phyloP scores from a whole-genome alignment of 768 basidiomycete genomes.

The Boletus pseudopeckii region DNA sequence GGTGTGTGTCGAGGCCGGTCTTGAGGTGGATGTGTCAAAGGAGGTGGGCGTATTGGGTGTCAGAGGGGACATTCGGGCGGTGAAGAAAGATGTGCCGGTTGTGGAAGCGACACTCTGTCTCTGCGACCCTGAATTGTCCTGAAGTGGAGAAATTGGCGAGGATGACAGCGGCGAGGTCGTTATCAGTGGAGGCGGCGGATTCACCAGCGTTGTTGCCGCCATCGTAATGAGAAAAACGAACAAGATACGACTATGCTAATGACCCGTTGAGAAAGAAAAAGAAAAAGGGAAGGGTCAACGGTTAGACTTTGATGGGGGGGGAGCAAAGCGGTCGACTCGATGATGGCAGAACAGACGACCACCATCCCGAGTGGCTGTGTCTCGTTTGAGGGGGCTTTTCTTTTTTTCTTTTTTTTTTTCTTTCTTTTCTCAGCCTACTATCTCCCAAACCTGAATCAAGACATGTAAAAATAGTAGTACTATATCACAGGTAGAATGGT shows the following conservation, averaged over 20 bases:
- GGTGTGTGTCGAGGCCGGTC: conserved; percentile 37
- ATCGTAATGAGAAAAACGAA: conserved; percentile 1
- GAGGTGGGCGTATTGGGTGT: conserved; percentile 21
- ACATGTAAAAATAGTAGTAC: too few relatives aligned
- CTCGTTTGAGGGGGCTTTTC: neutral
- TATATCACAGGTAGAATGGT: conserved; percentile 71
- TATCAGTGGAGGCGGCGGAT: conserved; percentile 9
- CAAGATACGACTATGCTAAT: neutral
- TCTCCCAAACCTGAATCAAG: neutral
- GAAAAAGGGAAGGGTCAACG: neutral
- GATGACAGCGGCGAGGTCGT: conserved; percentile 14
- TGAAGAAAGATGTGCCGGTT: conserved; percentile 25
- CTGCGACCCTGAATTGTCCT: conserved; percentile 15
- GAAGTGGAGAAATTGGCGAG: conserved; percentile 10
- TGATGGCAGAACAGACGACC: neutral
- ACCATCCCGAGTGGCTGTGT: conserved; percentile 16
- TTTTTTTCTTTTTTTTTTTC: neutral
- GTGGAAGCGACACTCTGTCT: conserved; percentile 27
- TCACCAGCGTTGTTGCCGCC: conserved; percentile 11
- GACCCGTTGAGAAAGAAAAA: neutral
- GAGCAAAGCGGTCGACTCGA: neutral
- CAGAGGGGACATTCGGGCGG: conserved; percentile 25
- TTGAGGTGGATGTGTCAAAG: conserved; percentile 27
- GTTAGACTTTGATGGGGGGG: too few relatives aligned
- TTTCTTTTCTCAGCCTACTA: neutral